phyloP scores from a whole-genome alignment of 768 basidiomycete species.

The Suillus ampliporus region DNA sequence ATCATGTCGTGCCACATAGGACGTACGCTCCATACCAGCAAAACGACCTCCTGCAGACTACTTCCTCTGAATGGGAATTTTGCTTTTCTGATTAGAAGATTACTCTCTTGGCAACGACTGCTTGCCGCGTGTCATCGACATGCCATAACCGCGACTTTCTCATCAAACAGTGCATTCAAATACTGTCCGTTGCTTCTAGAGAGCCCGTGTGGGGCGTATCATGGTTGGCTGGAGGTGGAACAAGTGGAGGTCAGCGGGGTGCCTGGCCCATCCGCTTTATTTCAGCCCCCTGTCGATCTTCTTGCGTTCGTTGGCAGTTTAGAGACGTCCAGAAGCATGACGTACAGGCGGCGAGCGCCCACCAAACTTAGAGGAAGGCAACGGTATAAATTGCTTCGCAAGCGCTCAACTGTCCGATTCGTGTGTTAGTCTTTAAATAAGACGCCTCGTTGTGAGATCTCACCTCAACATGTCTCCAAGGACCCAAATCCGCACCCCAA shows the following conservation, averaged over 20 bases:
- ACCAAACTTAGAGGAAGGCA: background rate
- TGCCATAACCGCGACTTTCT: conserved; percentile 21
- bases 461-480: background rate
- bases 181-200: conserved; percentile 5
- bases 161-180: conserved; percentile 9
- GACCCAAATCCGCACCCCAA: too few relatives aligned
- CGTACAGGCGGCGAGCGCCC: background rate
- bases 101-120: conserved; percentile 7
- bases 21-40: conserved; percentile 79
- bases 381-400: conserved; percentile 1
- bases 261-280: conserved; percentile 5
- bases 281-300: conserved; percentile 4
- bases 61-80: conserved; percentile 58
- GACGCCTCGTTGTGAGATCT: conserved; percentile 1
- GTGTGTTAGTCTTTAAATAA: conserved; percentile 3
- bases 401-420: conserved; percentile 3
- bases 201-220: conserved; percentile 4
- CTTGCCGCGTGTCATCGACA: conserved; percentile 33
- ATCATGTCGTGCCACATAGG: conserved; percentile 48
- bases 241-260: background rate
- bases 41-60: conserved; percentile 90
- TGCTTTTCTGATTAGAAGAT: conserved; percentile 23
- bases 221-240: conserved; percentile 1
- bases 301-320: background rate
- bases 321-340: background rate